phyloP scores from a whole-genome alignment of 129 eudicot genomes.

The Oenanthe sinensis region DNA sequence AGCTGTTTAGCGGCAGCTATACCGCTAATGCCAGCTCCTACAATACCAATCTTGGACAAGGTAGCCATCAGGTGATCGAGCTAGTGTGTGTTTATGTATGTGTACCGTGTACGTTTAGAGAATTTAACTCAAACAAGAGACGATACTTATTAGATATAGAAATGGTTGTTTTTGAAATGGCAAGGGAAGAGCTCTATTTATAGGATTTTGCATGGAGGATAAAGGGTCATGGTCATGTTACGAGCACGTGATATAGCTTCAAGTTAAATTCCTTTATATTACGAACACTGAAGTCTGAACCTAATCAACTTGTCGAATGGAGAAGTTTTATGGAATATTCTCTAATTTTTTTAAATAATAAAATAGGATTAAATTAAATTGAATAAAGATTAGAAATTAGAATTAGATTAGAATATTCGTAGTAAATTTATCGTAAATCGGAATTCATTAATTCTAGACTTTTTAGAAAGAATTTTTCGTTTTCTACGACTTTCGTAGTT shows the following conservation, averaged over 20 bases:
- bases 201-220: slow-evolving; percentile 1
- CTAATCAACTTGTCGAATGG: neutral
- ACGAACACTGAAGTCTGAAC: neutral
- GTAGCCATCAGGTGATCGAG: slow-evolving; percentile 14
- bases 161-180: slow-evolving; percentile 4
- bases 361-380: too few relatives aligned
- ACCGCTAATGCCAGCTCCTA: slow-evolving; percentile 96
- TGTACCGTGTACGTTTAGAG: neutral
- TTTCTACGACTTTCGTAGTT: too few relatives aligned
- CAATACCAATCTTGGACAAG: slow-evolving; percentile 63
- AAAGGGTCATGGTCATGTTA: neutral
- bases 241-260: neutral
- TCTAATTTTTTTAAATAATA: too few relatives aligned
- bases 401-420: too few relatives aligned
- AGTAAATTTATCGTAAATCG: too few relatives aligned
- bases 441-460: too few relatives aligned
- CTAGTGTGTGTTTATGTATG: neutral
- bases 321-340: too few relatives aligned
- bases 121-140: neutral
- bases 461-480: too few relatives aligned
- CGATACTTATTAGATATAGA: neutral
- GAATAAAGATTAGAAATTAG: too few relatives aligned
- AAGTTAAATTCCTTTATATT: neutral
- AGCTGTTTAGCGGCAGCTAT: slow-evolving; percentile 93
- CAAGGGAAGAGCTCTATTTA: slow-evolving; percentile 17